A percentile compares a stretch with the other conserved stretches of the same genome.
Conservation (phyloP, 768 basidiomycete genomes). For the Mycena kentingensis region DNA sequence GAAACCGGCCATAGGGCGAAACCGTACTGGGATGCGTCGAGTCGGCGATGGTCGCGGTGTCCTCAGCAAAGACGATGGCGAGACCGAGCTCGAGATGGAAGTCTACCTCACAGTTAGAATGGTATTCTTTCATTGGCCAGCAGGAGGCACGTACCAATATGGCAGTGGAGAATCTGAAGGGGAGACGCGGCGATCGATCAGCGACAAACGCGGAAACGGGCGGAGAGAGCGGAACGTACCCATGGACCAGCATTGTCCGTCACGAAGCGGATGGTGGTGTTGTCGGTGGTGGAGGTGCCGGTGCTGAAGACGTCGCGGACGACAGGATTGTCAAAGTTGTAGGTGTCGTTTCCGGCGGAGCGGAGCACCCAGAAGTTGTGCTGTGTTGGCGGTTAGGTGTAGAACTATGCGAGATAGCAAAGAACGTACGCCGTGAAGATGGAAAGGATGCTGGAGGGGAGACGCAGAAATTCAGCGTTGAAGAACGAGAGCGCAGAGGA, state of each 20-base stretch:
- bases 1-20: background rate
- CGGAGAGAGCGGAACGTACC: background rate
- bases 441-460: conserved; percentile 34
- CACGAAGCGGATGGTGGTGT: conserved; percentile 41
- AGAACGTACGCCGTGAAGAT: conserved; percentile 33
- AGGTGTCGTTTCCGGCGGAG: conserved; percentile 32
- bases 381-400: too few relatives aligned
- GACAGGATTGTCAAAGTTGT: conserved; percentile 49
- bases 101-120: too few relatives aligned
- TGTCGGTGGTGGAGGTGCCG: conserved; percentile 28
- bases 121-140: too few relatives aligned
- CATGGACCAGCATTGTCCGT: conserved; percentile 40
- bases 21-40: conserved; percentile 13
- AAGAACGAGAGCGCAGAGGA: too few relatives aligned
- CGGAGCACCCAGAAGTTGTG: conserved; percentile 42
- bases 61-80: conserved; percentile 24
- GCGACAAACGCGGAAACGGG: conserved; percentile 43
- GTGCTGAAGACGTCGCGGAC: conserved; percentile 55
- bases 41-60: conserved; percentile 2
- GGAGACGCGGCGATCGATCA: background rate
- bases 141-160: too few relatives aligned
- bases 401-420: too few relatives aligned
- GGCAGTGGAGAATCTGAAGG: conserved; percentile 31
- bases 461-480: too few relatives aligned
- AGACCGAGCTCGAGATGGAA: conserved; percentile 38